These are phyloP conservation scores for Penicillium nucicola DNA, from an alignment of 495 filamentous ascomycete genomes.

Conservation along the genomic window DNA sequence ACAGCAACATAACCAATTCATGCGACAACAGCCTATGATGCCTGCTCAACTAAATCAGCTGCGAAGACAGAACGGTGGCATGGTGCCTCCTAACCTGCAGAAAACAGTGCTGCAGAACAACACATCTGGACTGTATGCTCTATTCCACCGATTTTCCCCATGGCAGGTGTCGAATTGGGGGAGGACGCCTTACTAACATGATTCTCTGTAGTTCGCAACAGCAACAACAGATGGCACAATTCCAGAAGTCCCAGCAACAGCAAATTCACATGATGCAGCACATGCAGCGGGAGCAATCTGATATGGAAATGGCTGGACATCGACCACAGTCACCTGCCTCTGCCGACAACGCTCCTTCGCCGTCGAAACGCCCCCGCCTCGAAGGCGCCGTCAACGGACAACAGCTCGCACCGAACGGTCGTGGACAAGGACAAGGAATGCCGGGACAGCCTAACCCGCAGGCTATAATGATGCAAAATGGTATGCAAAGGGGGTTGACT, in stretches of 20 bases:
- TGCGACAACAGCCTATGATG: conserved; percentile 71
- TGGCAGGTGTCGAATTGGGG: background rate
- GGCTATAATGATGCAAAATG: conserved; percentile 70
- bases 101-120: conserved; percentile 78
- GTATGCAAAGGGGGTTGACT: conserved; percentile 71
- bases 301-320: conserved; percentile 81
- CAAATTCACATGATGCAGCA: conserved; percentile 62
- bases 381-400: conserved; percentile 73
- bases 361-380: conserved; percentile 86
- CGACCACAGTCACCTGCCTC: conserved; percentile 78
- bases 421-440: conserved; percentile 68
- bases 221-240: conserved; percentile 52
- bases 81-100: conserved; percentile 54
- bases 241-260: conserved; percentile 66
- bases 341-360: conserved; percentile 85
- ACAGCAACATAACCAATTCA: conserved; percentile 60
- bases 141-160: conserved; percentile 3
- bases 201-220: conserved; percentile 32
- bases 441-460: conserved; percentile 62
- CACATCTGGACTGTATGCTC: conserved; percentile 39
- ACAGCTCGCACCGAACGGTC: conserved; percentile 76
- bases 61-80: conserved; percentile 37
- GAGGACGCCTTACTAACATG: conserved; percentile 14
- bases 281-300: conserved; percentile 83
- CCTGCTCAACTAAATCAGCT: conserved; percentile 59